A percentile compares a stretch with the other conserved stretches of the same genome.
phyloP scores from a whole-genome alignment of 495 filamentous ascomycete genomes.

The Bombardia bombarda region DNA sequence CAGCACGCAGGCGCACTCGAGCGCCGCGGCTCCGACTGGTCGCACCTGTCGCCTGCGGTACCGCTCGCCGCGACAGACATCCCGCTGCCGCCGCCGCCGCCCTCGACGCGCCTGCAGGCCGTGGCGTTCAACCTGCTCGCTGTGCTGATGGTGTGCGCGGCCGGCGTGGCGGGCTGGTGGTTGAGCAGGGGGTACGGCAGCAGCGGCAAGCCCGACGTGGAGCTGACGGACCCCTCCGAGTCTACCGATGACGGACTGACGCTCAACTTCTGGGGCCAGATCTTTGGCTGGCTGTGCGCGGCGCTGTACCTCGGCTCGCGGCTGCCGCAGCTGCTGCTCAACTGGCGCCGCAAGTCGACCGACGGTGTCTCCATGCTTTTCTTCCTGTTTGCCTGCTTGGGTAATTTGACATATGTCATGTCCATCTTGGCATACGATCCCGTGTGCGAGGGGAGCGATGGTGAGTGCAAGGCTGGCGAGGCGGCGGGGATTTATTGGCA shows the following conservation, averaged over 20 bases:
- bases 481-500: constrained; percentile 52
- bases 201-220: background rate
- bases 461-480: constrained; percentile 48
- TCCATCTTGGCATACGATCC: constrained; percentile 86
- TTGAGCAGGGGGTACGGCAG: constrained; percentile 42
- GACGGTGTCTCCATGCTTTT: constrained; percentile 89
- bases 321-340: constrained; percentile 81
- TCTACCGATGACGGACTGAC: constrained; percentile 32
- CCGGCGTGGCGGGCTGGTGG: constrained; percentile 82
- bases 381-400: constrained; percentile 93
- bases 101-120: constrained; percentile 45
- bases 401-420: constrained; percentile 86
- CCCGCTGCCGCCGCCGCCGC: constrained; percentile 20
- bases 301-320: constrained; percentile 80
- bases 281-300: constrained; percentile 83
- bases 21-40: constrained; percentile 41
- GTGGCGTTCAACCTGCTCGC: constrained; percentile 63
- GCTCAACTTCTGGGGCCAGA: constrained; percentile 70
- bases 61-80: constrained; percentile 43
- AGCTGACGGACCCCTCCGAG: constrained; percentile 10
- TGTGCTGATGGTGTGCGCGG: constrained; percentile 68
- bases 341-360: constrained; percentile 80
- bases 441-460: constrained; percentile 32
- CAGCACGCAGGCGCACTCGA: constrained; percentile 16
- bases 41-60: constrained; percentile 69